Conservation (phyloP, 2,329 filamentous ascomycete genomes). For the Calonectria naviculata region DNA sequence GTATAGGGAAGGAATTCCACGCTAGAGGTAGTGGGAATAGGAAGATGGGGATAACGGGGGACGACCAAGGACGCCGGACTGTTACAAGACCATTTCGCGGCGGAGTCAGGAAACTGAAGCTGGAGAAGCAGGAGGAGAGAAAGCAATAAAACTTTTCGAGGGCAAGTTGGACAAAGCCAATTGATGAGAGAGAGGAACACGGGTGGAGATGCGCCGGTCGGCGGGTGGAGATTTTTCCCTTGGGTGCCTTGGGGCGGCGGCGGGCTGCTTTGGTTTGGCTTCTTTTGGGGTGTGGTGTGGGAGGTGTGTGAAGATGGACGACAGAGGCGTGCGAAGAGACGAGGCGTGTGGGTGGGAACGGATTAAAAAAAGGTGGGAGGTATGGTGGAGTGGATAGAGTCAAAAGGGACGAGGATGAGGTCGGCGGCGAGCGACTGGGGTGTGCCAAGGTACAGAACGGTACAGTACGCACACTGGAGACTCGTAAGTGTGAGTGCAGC, state of each 20-base stretch:
- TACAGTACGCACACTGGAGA: slow-evolving; percentile 10
- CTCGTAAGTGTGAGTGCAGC: slow-evolving; percentile 14
- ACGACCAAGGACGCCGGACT: slow-evolving; percentile 36
- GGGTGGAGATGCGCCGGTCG: slow-evolving; percentile 42
- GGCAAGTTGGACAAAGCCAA: slow-evolving; percentile 43
- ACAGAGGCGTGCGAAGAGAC: slow-evolving; percentile 23
- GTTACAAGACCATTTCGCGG: slow-evolving; percentile 42
- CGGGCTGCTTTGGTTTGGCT: slow-evolving; percentile 37
- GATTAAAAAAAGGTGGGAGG: slow-evolving; percentile 25
- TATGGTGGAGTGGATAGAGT: slow-evolving; percentile 34
- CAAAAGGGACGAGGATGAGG: slow-evolving; percentile 33
- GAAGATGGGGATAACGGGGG: slow-evolving; percentile 30
- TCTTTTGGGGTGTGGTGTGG: slow-evolving; percentile 34
- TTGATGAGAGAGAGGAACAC: slow-evolving; percentile 42
- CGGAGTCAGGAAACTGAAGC: slow-evolving; percentile 34
- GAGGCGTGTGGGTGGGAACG: slow-evolving; percentile 30
- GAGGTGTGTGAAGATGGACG: slow-evolving; percentile 7
- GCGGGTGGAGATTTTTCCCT: slow-evolving; percentile 42
- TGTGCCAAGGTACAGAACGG: slow-evolving; percentile 20
- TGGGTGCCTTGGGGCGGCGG: slow-evolving; percentile 38
- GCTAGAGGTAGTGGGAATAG: slow-evolving; percentile 37
- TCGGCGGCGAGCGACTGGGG: slow-evolving; percentile 41
- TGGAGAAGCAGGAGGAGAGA: slow-evolving; percentile 40
- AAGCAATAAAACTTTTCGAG: slow-evolving; percentile 45
- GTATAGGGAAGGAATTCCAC: slow-evolving; percentile 23